These are phyloP conservation scores for Coix lacrymajobi DNA, from an alignment of 176 grass and related monocot genomes.

Conservation along the genomic window DNA sequence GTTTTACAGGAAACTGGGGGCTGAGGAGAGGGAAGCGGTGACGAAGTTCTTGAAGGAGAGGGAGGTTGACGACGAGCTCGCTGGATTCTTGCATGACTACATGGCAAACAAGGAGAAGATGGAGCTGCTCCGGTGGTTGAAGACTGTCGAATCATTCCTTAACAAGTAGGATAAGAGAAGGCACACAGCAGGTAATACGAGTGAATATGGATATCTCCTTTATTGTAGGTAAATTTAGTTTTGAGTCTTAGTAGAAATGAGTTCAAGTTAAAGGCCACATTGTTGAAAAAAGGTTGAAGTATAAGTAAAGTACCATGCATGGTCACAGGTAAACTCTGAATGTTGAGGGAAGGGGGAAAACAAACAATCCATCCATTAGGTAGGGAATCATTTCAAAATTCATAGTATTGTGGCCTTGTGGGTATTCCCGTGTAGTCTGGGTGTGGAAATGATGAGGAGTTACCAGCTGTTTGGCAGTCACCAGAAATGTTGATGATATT, in stretches of 20 bases:
- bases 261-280: background rate
- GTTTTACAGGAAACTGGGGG: constrained; percentile 45
- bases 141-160: constrained; percentile 57
- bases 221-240: background rate
- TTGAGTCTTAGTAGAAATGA: background rate
- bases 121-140: constrained; percentile 82
- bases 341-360: background rate
- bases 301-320: background rate
- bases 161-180: constrained; percentile 33
- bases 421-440: background rate
- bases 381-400: background rate
- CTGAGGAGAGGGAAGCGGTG: constrained; percentile 37
- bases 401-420: background rate
- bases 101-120: constrained; percentile 79
- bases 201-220: background rate
- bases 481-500: background rate
- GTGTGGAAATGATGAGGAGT: background rate
- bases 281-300: background rate
- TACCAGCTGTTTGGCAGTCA: background rate
- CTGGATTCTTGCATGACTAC: constrained; percentile 75
- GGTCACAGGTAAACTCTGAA: background rate
- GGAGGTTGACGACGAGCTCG: constrained; percentile 65
- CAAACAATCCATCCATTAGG: background rate
- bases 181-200: background rate
- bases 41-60: constrained; percentile 61